A percentile compares a stretch with the other conserved stretches of the same genome.
phyloP scores from a whole-genome alignment of 108 stramenopile genomes.

The Mediolabrus comicus region DNA sequence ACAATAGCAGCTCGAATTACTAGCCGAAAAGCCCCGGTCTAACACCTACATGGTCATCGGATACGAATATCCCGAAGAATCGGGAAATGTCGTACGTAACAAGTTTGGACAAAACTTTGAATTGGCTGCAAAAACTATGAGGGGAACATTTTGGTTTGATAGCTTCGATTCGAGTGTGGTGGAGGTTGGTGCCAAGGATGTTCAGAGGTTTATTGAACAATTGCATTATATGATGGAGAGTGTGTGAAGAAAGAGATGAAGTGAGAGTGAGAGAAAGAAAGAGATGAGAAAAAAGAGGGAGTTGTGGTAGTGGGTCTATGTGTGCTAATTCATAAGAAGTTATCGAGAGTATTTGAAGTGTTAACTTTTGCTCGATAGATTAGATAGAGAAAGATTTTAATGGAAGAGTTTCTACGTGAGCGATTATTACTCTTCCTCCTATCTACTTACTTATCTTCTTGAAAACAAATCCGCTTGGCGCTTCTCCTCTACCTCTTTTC shows the following conservation, averaged over 20 bases:
- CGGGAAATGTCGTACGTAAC: constrained; percentile 74
- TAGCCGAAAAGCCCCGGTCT: constrained; percentile 79
- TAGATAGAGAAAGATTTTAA: too few relatives aligned
- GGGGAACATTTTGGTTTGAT: constrained; percentile 76
- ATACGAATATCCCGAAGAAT: constrained; percentile 79
- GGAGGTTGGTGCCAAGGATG: constrained; percentile 79
- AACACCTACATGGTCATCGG: constrained; percentile 89
- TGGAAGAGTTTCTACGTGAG: too few relatives aligned
- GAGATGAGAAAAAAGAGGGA: not conserved
- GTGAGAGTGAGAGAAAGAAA: not conserved
- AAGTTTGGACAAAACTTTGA: constrained; percentile 86
- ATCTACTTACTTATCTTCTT: too few relatives aligned
- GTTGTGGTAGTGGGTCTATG: not conserved
- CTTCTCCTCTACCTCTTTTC: too few relatives aligned
- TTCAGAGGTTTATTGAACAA: constrained; percentile 91
- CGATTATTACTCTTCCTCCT: too few relatives aligned
- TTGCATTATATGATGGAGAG: constrained; percentile 84
- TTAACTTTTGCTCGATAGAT: too few relatives aligned
- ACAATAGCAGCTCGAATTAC: constrained; percentile 72
- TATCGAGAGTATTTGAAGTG: too few relatives aligned
- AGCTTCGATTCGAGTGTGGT: constrained; percentile 91
- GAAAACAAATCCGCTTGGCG: too few relatives aligned
- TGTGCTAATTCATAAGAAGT: constrained; percentile 1
- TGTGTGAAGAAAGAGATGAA: constrained; percentile 4
- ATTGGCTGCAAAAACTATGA: constrained; percentile 84